phyloP scores from a whole-genome alignment of 768 basidiomycete genomes.

The Phylloporus sp. region DNA sequence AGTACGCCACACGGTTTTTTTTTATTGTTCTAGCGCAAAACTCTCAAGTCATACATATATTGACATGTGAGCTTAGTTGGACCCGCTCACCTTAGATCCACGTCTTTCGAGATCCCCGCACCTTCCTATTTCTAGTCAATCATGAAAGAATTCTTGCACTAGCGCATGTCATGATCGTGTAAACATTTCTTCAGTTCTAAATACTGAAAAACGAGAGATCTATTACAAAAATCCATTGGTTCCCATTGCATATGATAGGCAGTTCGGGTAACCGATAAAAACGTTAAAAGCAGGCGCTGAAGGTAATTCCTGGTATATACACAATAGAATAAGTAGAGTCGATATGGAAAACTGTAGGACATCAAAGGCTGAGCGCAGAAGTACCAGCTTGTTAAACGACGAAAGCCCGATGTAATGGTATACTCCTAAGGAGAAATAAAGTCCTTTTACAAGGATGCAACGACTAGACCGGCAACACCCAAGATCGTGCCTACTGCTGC shows the following conservation, averaged over 20 bases:
- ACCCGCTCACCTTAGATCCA: constrained; percentile 8
- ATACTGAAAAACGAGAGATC: background rate
- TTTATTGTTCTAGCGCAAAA: background rate
- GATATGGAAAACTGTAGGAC: constrained; percentile 8
- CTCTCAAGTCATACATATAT: no score
- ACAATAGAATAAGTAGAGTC: constrained; percentile 9
- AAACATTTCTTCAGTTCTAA: background rate
- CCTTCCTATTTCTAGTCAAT: constrained; percentile 8
- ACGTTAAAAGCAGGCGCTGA: constrained; percentile 2
- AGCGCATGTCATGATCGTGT: constrained; percentile 4
- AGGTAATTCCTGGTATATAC: constrained; percentile 19
- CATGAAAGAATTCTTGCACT: background rate
- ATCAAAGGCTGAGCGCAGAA: constrained; percentile 11
- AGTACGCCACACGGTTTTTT: background rate
- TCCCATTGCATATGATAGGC: background rate
- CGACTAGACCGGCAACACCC: constrained; percentile 32
- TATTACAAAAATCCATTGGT: background rate
- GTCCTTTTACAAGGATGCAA: constrained; percentile 24
- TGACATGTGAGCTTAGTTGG: background rate
- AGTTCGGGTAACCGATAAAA: background rate
- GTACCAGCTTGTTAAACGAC: constrained; percentile 21
- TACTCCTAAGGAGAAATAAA: constrained; percentile 7
- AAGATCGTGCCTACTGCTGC: constrained; percentile 30
- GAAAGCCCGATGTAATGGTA: constrained; percentile 17
- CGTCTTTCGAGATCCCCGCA: constrained; percentile 20